Percentiles rank a stretch among this genome's conserved stretches.
These are phyloP conservation scores for Candida tetrigidarum DNA, from an alignment of 1,139 yeast species.

Conservation along the genomic window DNA sequence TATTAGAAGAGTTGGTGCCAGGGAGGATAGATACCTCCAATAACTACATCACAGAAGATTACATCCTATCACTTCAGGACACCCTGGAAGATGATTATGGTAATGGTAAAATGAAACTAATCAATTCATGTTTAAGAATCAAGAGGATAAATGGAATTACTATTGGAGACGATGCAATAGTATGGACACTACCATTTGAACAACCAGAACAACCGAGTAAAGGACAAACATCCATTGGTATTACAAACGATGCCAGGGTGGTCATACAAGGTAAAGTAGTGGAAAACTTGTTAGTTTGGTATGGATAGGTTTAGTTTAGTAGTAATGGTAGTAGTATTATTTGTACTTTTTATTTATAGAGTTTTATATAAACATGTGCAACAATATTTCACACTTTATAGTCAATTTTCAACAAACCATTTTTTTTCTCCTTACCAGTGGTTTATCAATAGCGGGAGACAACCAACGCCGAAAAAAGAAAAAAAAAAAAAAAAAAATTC, in stretches of 20 bases:
- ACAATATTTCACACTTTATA: no score
- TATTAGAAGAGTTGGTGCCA: constrained; percentile 38
- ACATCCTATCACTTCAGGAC: constrained; percentile 21
- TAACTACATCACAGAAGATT: constrained; percentile 27
- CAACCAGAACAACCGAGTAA: constrained; percentile 1
- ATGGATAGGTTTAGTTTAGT: constrained; percentile 11
- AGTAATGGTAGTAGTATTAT: no score
- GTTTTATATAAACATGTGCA: background rate
- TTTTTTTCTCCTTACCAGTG: background rate
- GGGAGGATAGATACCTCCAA: constrained; percentile 38
- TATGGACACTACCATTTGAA: constrained; percentile 38
- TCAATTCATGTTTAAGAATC: constrained; percentile 28
- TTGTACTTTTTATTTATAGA: no score
- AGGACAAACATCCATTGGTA: constrained; percentile 19
- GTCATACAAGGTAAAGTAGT: constrained; percentile 37
- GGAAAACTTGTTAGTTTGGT: constrained; percentile 40
- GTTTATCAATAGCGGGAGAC: constrained; percentile 4
- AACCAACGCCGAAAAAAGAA: background rate
- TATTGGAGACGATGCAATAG: constrained; percentile 22
- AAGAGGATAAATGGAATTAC: constrained; percentile 40
- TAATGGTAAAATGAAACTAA: constrained; percentile 10
- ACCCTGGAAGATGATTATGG: constrained; percentile 6
- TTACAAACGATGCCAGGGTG: constrained; percentile 32
- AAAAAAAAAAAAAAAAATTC: background rate
- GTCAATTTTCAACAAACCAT: constrained; percentile 1